phyloP scores from a whole-genome alignment of 2,329 filamentous ascomycete species.

The Furcasterigmium sp. region DNA sequence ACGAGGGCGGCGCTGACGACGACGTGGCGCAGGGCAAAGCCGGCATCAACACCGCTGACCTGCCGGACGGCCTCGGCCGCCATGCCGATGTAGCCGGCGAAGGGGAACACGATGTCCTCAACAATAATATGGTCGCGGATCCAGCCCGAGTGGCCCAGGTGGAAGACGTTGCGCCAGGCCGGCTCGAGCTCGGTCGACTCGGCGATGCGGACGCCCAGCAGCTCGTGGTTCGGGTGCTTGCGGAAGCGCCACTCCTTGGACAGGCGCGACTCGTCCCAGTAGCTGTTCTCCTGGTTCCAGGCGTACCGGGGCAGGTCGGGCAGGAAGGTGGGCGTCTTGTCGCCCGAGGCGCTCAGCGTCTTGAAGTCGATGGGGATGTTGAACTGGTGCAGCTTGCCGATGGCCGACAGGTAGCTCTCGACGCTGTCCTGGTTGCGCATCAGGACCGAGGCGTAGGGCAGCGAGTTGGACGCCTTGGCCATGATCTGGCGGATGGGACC shows the following conservation, averaged over 20 bases:
- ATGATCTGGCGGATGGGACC: conserved; percentile 46
- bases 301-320: conserved; percentile 41
- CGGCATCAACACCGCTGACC: conserved; percentile 9
- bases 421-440: conserved; percentile 46
- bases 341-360: conserved; percentile 16
- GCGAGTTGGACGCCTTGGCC: conserved; percentile 34
- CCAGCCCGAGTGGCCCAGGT: conserved; percentile 48
- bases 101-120: conserved; percentile 48
- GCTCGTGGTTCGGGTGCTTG: conserved; percentile 33
- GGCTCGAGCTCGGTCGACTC: conserved; percentile 39
- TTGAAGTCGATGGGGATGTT: conserved; percentile 36
- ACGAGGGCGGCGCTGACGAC: conserved; percentile 39
- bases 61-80: conserved; percentile 40
- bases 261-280: conserved; percentile 43
- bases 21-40: conserved; percentile 35
- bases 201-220: conserved; percentile 39
- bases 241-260: conserved; percentile 35
- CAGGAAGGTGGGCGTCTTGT: conserved; percentile 17
- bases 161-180: conserved; percentile 43
- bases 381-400: conserved; percentile 38
- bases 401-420: conserved; percentile 36
- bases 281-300: conserved; percentile 39
- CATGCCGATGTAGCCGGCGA: conserved; percentile 48
- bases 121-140: conserved; percentile 54
- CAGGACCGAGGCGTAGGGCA: conserved; percentile 40